Conservation (phyloP, 257 asterid species). For the Sherardia arvensis region DNA sequence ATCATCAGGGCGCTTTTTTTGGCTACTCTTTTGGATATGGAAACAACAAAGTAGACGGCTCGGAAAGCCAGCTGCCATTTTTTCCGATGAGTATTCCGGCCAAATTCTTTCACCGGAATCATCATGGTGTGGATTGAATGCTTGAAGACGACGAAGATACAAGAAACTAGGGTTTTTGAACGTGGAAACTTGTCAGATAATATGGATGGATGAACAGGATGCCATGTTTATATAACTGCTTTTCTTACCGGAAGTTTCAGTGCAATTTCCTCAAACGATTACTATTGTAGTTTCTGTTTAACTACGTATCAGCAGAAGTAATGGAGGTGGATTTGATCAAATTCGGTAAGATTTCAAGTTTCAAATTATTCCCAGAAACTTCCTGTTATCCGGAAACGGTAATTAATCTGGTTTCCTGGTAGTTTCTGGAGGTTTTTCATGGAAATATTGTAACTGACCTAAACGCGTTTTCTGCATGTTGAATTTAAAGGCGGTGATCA, state of each 20-base stretch:
- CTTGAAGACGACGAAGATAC: not conserved
- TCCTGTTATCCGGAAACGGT: not conserved
- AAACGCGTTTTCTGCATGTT: not conserved
- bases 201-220: not conserved
- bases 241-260: not conserved
- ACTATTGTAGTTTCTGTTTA: too few relatives aligned
- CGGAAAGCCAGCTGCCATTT: constrained; percentile 13
- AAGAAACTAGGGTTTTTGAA: not conserved
- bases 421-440: not conserved
- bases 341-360: not conserved
- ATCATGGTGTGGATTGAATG: not conserved
- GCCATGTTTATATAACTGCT: not conserved
- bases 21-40: constrained; percentile 1
- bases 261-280: not conserved
- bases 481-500: not conserved
- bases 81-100: not conserved
- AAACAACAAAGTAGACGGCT: constrained; percentile 3
- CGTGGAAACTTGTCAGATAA: not conserved
- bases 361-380: not conserved
- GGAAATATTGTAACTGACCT: not conserved
- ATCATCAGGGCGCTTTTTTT: not conserved
- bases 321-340: not conserved
- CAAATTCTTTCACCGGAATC: not conserved
- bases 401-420: not conserved
- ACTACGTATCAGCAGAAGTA: too few relatives aligned